Evolutionary conservation across 106 monocot genomes (phyloP).

Genomic region (Platanthera zijinensis): DNA sequence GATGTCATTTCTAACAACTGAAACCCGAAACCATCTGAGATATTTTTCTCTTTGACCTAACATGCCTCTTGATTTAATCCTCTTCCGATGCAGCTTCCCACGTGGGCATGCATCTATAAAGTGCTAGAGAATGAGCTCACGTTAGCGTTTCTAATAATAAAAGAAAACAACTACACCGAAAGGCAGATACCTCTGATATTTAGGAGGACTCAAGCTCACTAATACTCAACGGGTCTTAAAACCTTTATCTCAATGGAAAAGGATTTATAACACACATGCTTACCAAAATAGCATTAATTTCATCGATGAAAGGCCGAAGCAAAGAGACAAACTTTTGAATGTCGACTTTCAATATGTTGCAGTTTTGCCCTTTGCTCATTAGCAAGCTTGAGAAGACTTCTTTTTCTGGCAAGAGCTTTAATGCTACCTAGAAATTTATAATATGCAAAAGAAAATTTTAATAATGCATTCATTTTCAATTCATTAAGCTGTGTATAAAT

Average conservation of each 20-base stretch:
- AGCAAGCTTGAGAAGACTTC: slow-evolving; percentile 41
- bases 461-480: neutral
- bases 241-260: slow-evolving; percentile 2
- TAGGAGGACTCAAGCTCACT: no score
- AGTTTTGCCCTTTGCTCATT: slow-evolving; percentile 37
- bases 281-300: slow-evolving; percentile 50
- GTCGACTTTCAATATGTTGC: slow-evolving; percentile 33
- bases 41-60: no score
- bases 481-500: no score
- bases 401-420: slow-evolving; percentile 71
- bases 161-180: neutral
- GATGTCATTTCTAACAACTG: no score
- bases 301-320: slow-evolving; percentile 48
- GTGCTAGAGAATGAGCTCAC: neutral
- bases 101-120: no score
- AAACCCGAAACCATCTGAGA: no score
- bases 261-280: neutral
- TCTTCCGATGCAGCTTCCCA: no score
- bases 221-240: no score
- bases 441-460: neutral
- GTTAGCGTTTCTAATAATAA: neutral
- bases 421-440: slow-evolving; percentile 42
- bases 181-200: neutral
- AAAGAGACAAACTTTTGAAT: slow-evolving; percentile 27
- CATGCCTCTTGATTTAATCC: no score